Conservation (phyloP, 257 asterid genomes). For the Coffea canephora region DNA sequence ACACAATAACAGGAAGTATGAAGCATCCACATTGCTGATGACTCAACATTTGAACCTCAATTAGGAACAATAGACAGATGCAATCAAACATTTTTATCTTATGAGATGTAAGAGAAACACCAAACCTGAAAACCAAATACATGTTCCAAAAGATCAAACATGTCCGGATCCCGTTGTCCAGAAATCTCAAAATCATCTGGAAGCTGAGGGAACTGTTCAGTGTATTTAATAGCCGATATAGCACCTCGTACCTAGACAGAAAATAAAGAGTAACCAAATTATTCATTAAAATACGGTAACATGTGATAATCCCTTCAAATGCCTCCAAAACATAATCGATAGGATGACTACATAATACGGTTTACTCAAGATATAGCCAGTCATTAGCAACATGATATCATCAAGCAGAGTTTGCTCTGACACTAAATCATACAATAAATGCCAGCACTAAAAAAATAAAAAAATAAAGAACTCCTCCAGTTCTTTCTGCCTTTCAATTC, state of each 20-base stretch:
- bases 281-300: conserved; percentile 4
- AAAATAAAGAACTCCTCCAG: neutral
- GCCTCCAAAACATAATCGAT: neutral
- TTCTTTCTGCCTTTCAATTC: neutral
- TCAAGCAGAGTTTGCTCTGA: neutral
- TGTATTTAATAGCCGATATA: conserved; percentile 68
- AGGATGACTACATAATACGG: neutral
- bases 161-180: conserved; percentile 73
- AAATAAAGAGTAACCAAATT: neutral
- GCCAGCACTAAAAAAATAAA: neutral
- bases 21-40: neutral
- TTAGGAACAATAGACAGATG: neutral
- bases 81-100: neutral
- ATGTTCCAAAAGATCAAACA: conserved; percentile 93
- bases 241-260: conserved; percentile 75
- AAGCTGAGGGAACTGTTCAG: conserved; percentile 81
- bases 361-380: neutral
- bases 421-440: neutral
- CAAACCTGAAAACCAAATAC: conserved; percentile 94
- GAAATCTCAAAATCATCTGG: conserved; percentile 63
- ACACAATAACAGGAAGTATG: neutral
- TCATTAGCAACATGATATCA: neutral
- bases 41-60: neutral
- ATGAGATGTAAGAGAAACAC: conserved; percentile 10
- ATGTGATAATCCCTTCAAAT: conserved; percentile 13